Percentiles rank a stretch among this genome's conserved stretches.
Evolutionary conservation across 2,329 filamentous ascomycete species (phyloP).

Genomic region (Colletotrichum karsti): DNA sequence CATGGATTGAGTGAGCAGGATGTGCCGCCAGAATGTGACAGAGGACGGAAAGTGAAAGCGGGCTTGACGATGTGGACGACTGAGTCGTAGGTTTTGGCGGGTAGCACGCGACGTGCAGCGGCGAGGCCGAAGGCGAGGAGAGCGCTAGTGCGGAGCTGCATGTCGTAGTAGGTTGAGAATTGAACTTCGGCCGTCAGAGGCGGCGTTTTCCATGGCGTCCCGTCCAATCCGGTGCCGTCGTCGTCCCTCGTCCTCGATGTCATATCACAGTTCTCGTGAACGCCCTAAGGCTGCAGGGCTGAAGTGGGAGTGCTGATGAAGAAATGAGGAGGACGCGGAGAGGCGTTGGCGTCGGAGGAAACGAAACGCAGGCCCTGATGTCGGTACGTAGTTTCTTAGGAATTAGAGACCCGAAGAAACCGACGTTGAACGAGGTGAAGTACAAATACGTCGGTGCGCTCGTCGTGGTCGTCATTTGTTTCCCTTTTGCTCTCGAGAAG

Average conservation of each 20-base stretch:
- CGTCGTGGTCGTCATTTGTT: neutral
- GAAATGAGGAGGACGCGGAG: neutral
- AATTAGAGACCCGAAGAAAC: no score
- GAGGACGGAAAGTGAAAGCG: neutral
- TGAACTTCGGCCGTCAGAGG: neutral
- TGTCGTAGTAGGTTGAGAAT: neutral
- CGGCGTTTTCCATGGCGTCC: neutral
- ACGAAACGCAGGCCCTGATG: neutral
- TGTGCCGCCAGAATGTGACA: no score
- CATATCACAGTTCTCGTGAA: neutral
- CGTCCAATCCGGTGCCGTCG: neutral
- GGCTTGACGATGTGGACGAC: neutral
- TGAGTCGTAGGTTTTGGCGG: neutral
- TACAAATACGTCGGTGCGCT: neutral
- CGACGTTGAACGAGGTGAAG: neutral
- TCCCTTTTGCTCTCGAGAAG: neutral
- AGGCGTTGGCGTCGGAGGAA: neutral
- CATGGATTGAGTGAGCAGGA: neutral
- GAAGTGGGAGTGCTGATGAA: neutral
- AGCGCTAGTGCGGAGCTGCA: constrained; percentile 7
- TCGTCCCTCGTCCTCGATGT: neutral
- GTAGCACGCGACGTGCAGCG: neutral
- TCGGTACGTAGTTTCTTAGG: no score
- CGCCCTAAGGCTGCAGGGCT: neutral
- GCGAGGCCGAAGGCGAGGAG: constrained; percentile 17